A percentile compares a stretch with the other conserved stretches of the same genome.
Conservation (phyloP, 1,284 basidiomycete species). For the Trichosporon asahii region DNA sequence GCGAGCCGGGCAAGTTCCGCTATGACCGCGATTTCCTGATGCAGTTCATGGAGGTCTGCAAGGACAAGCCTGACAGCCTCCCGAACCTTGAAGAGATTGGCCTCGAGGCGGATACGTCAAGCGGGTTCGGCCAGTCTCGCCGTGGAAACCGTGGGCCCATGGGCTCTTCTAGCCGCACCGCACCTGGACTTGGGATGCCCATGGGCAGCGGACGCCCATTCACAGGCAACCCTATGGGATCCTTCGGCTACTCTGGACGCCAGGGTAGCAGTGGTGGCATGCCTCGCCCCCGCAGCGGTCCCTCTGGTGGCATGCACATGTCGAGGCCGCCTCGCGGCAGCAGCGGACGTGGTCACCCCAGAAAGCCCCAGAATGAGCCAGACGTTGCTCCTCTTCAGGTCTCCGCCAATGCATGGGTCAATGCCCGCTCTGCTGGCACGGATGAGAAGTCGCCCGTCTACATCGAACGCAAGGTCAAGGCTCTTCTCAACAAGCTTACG, state of each 20-base stretch:
- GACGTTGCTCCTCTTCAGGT: conserved; percentile 71
- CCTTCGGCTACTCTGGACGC: conserved; percentile 64
- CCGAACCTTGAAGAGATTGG: conserved; percentile 89
- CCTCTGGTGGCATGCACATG: background rate
- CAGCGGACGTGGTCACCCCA: background rate
- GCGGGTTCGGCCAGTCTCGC: conserved; percentile 34
- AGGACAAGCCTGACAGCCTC: conserved; percentile 86
- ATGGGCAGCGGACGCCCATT: conserved; percentile 7
- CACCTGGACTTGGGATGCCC: conserved; percentile 61
- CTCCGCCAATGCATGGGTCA: conserved; percentile 77
- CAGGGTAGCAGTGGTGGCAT: conserved; percentile 59
- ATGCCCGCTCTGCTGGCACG: conserved; percentile 51
- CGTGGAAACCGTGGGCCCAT: conserved; percentile 40
- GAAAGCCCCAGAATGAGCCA: conserved; percentile 31
- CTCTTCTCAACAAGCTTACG: conserved; percentile 90
- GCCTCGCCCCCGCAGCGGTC: conserved; percentile 65
- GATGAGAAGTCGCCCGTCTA: conserved; percentile 71
- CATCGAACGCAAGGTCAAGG: conserved; percentile 91
- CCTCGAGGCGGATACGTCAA: conserved; percentile 66
- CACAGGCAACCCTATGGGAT: conserved; percentile 34
- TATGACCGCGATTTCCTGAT: conserved; percentile 97
- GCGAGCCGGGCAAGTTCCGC: conserved; percentile 82
- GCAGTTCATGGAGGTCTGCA: conserved; percentile 94
- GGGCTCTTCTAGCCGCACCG: conserved; percentile 55
- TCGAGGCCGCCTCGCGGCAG: conserved; percentile 4